Evolutionary conservation across 495 filamentous ascomycete species (phyloP), one percentile per base, ranked within the genome.

Genomic region (Hypoxylon fragiforme): DNA sequence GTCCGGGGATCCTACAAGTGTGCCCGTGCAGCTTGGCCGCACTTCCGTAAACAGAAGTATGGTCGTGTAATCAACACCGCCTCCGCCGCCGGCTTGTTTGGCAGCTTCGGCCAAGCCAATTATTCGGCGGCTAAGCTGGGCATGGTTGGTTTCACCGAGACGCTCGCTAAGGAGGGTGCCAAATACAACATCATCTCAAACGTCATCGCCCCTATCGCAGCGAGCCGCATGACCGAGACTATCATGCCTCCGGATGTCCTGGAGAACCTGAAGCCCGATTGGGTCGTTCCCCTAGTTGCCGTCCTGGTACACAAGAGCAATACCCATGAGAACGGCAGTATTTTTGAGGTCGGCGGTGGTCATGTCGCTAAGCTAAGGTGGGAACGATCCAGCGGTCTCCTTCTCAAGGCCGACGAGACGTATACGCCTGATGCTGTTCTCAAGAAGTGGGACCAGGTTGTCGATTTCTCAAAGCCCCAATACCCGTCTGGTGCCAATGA

Each of bases 121-220:
- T 98, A 98, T 75, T 95, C 95, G 22, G 92, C 94, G 48, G 94
- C 94, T 60, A 98, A 98, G 79, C 80, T 97, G 43, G 88, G 89
- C 52, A 88, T 94, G 83, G 92, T 98, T 49, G 94, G 91, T 54
- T 98, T 98, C 78, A 97, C 94, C 14, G 94, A 98, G 81, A 95
- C 94, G 2, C 83, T 98, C 51, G 94, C 95, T 44, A 97, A 96
- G 78, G 94, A 98, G 77, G 94, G 94, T 55, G 80, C 84, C 62
- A 98, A 98, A 73, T 98, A 98, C 78, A 97, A 98, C 82, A 97
- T 98, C 61, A 74, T 96, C 65, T 83, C 82, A 77, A 98, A 98
- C 71, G 89, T 88, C 64, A 97, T 98, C 75, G 92, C 94, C 24
- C 94, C 94, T 38, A 92, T 98, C 64, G 94, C 94, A 60, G 94